Conservation (phyloP, 2,329 filamentous ascomycete genomes). For the Drechslera avenae region DNA sequence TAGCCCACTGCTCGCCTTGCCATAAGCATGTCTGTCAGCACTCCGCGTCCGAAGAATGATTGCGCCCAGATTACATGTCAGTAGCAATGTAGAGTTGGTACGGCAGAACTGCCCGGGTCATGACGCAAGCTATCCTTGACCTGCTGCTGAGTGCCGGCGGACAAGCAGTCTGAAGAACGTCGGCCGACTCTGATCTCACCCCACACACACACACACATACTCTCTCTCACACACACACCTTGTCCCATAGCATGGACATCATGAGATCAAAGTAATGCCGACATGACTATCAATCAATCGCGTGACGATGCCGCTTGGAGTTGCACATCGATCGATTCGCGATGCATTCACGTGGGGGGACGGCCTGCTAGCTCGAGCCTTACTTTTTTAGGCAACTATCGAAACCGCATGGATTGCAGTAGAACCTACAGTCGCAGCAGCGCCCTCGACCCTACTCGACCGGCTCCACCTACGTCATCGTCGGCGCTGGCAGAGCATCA, state of each 20-base stretch:
- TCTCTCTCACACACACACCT: too few relatives aligned
- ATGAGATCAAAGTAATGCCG: too few relatives aligned
- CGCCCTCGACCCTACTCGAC: too few relatives aligned
- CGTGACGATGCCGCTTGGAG: background rate
- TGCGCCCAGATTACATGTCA: too few relatives aligned
- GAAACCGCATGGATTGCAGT: background rate
- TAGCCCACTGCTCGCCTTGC: slow-evolving; percentile 19
- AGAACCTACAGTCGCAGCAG: background rate
- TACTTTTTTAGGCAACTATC: background rate
- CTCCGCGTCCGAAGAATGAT: background rate
- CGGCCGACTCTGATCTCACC: background rate
- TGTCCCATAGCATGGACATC: too few relatives aligned
- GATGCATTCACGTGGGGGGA: slow-evolving; percentile 22
- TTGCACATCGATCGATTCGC: background rate
- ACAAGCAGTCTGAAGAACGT: background rate
- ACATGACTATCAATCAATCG: background rate
- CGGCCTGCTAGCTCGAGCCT: background rate
- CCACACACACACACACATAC: too few relatives aligned
- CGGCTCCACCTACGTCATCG: too few relatives aligned
- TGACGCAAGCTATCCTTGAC: slow-evolving; percentile 8
- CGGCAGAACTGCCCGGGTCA: background rate
- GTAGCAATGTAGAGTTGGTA: background rate
- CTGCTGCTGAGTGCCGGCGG: slow-evolving; percentile 18
- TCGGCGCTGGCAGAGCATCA: slow-evolving; percentile 1
- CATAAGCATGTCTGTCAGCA: slow-evolving; percentile 17